These are phyloP conservation scores for Stagonosporopsis chrysanthemi DNA, from an alignment of 2,329 filamentous ascomycete species.

Conservation along the genomic window DNA sequence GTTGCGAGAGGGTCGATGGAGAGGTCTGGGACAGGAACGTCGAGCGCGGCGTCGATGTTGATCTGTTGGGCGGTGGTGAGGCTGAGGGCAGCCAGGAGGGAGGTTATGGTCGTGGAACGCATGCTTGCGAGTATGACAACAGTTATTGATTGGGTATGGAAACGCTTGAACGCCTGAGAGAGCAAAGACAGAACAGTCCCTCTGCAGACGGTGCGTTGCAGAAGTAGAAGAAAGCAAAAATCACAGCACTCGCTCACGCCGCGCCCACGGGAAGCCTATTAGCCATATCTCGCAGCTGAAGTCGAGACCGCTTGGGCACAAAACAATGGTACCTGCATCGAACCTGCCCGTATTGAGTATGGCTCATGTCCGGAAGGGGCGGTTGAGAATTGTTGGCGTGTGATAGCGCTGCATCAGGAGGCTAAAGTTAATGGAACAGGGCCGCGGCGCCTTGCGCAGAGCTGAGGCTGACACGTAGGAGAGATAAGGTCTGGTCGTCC, in stretches of 20 bases:
- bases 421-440: conserved; percentile 10
- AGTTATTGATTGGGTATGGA: not conserved
- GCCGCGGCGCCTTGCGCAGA: conserved; percentile 14
- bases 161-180: not conserved
- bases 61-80: conserved; percentile 15
- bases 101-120: conserved; percentile 12
- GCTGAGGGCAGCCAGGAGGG: conserved; percentile 12
- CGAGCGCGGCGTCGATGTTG: conserved; percentile 16
- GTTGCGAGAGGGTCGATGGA: conserved; percentile 16
- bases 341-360: conserved; percentile 10
- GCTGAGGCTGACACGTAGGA: conserved; percentile 16
- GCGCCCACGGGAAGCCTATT: conserved; percentile 6
- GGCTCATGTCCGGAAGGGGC: conserved; percentile 6
- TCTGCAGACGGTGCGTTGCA: not conserved
- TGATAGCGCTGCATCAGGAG: conserved; percentile 14
- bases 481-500: not conserved
- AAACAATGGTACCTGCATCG: conserved; percentile 20
- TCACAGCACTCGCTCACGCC: conserved; percentile 4
- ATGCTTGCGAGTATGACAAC: not conserved
- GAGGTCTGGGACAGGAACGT: conserved; percentile 6
- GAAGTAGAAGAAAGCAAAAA: not conserved
- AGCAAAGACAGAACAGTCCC: not conserved
- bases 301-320: conserved; percentile 15
- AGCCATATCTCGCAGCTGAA: conserved; percentile 15
- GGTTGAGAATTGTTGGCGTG: conserved; percentile 17